A percentile compares a stretch with the other conserved stretches of the same genome.
Conservation (phyloP, 805 yeast species). For the Barnettozyma sucrosica region DNA sequence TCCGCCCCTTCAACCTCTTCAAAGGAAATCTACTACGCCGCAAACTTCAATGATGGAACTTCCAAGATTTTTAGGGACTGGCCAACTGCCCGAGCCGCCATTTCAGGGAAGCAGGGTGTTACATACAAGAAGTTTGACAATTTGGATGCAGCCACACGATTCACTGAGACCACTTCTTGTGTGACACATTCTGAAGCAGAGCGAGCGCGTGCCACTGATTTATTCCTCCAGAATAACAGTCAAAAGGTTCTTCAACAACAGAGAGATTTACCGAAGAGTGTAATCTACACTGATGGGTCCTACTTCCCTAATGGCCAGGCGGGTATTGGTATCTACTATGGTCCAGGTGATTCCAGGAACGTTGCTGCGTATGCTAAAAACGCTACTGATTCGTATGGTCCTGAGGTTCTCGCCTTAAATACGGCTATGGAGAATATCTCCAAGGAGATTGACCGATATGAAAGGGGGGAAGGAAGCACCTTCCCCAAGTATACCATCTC, state of each 20-base stretch:
- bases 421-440: conserved; percentile 45
- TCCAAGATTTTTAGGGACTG: conserved; percentile 28
- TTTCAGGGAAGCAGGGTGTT: conserved; percentile 32
- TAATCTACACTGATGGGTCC: conserved; percentile 77
- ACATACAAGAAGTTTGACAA: conserved; percentile 37
- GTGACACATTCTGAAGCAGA: neutral
- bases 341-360: conserved; percentile 48
- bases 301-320: conserved; percentile 40
- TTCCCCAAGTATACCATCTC: conserved; percentile 36
- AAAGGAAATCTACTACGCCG: conserved; percentile 27
- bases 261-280: neutral
- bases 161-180: conserved; percentile 8
- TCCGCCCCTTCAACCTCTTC: neutral
- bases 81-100: conserved; percentile 29
- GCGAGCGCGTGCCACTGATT: neutral
- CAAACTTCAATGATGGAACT: conserved; percentile 24
- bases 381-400: conserved; percentile 69
- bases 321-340: conserved; percentile 78
- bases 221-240: conserved; percentile 4
- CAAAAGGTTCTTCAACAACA: conserved; percentile 8
- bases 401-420: conserved; percentile 67
- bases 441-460: conserved; percentile 26
- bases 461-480: conserved; percentile 12
- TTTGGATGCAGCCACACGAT: conserved; percentile 9
- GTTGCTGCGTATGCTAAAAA: conserved; percentile 45